Evolutionary conservation across 805 yeast species (phyloP), one percentile per base, ranked within the genome.

Genomic region (Maudiozyma barnettii): DNA sequence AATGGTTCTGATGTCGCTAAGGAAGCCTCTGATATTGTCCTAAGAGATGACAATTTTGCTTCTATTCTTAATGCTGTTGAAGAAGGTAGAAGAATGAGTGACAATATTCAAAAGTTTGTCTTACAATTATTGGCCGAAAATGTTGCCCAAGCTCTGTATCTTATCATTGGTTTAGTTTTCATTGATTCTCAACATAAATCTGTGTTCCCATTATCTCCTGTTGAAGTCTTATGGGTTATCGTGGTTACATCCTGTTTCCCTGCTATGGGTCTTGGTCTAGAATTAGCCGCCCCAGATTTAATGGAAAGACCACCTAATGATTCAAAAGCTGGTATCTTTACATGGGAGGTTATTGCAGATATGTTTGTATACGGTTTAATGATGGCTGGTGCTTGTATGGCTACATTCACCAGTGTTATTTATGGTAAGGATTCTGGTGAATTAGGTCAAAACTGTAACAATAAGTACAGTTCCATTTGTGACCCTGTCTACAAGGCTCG

Each of bases 211-310:
- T 74, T 91, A 56, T 91, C 95, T 55, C 96, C 99, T 22, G 93
- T 91, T 90, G 98, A 91, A 72, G 93, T 91, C 54, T 71, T 91
- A 59, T 91, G 98, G 97, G 87, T 91, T 62, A 91, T 91, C 65
- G 93, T 91, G 47, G 76, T 91, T 46, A 91, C 95, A 88, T 97
- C 95, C 64, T 97, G 98, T 8, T 97, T 97, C 37, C 99, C 99
- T 2, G 98, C 98, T 1, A 97, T 91, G 73, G 87, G 96, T 0
- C 72, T 91, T 43, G 99, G 99, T 51, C 95, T 93, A 36, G 99
- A 91, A 67, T 93, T 95, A 4, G 97, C 93, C 20, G 96, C 90
- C 57, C 88, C 85, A 49, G 95, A 84, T 62, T 93, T 91, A 41
- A 90, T 91, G 97, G 81, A 77, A 51, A 85, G 85, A 64, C 97